Conservation (phyloP, 106 monocot genomes). For the Dendrobium huoshanense region DNA sequence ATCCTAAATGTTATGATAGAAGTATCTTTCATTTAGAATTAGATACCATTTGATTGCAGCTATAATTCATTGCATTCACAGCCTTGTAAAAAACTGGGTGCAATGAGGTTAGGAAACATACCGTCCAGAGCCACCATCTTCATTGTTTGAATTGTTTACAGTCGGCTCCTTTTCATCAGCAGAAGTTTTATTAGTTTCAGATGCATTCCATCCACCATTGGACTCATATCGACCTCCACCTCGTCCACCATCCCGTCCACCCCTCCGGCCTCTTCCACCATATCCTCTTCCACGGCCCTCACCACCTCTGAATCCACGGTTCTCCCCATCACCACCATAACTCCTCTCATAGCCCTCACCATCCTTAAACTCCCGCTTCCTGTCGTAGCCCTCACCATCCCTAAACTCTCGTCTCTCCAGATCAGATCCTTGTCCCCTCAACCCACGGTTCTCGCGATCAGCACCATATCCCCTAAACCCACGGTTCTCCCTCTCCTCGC, state of each 20-base stretch:
- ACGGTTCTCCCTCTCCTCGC: conserved; percentile 13
- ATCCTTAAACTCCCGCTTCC: neutral
- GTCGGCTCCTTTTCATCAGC: conserved; percentile 5
- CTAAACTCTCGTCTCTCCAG: neutral
- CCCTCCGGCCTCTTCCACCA: conserved; percentile 18
- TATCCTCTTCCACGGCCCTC: conserved; percentile 5
- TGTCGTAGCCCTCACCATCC: neutral
- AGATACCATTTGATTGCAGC: neutral
- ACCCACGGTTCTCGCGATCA: neutral
- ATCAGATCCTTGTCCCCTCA: neutral
- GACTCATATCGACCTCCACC: neutral
- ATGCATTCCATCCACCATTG: neutral
- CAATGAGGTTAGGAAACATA: neutral
- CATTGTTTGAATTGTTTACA: neutral
- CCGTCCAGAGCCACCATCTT: conserved; percentile 13
- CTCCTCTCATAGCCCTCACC: neutral
- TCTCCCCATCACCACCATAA: conserved; percentile 3
- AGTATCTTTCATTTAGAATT: neutral
- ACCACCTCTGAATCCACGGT: neutral
- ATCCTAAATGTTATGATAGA: no score
- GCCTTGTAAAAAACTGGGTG: neutral
- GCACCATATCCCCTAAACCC: conserved; percentile 1
- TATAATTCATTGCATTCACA: neutral
- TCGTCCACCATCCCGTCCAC: conserved; percentile 5
- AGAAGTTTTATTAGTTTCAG: conserved; percentile 2